A percentile compares a stretch with the other conserved stretches of the same genome.
These are phyloP conservation scores for Penicillium roqueforti DNA, from an alignment of 495 filamentous ascomycete species.

Conservation along the genomic window DNA sequence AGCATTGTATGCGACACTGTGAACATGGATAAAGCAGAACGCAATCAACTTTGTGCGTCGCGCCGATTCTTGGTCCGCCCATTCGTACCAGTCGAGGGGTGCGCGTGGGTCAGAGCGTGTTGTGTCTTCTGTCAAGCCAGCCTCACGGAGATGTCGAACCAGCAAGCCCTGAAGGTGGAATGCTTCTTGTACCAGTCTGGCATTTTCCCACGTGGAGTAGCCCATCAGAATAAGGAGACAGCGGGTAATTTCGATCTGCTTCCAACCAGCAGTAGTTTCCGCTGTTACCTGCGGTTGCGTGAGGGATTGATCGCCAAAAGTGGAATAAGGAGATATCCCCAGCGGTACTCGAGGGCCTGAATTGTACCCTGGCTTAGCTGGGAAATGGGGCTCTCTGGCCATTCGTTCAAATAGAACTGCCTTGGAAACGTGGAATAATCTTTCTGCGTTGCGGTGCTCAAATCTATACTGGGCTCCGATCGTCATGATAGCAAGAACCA, in stretches of 20 bases:
- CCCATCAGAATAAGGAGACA: slow-evolving; percentile 37
- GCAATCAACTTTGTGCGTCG: slow-evolving; percentile 37
- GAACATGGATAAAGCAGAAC: slow-evolving; percentile 39
- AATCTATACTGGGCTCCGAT: slow-evolving; percentile 39
- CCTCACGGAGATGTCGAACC: slow-evolving; percentile 33
- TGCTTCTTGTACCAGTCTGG: slow-evolving; percentile 37
- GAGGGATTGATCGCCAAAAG: slow-evolving; percentile 3
- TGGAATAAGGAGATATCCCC: slow-evolving; percentile 15
- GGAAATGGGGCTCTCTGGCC: slow-evolving; percentile 23
- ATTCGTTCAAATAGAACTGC: slow-evolving; percentile 31
- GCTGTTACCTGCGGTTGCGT: slow-evolving; percentile 2
- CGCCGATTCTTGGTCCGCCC: slow-evolving; percentile 38
- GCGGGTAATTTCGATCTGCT: slow-evolving; percentile 34
- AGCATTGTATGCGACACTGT: slow-evolving; percentile 39
- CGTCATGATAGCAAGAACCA: slow-evolving; percentile 33
- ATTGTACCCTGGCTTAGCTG: slow-evolving; percentile 6
- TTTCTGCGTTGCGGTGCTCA: slow-evolving; percentile 35
- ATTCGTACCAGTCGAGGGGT: slow-evolving; percentile 35
- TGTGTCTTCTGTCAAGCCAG: slow-evolving; percentile 27
- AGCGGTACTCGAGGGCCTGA: slow-evolving; percentile 12
- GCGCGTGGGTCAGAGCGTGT: slow-evolving; percentile 20
- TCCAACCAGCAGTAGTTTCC: slow-evolving; percentile 16
- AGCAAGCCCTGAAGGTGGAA: slow-evolving; percentile 32
- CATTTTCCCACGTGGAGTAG: slow-evolving; percentile 38
- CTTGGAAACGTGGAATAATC: slow-evolving; percentile 35